Base-by-base conservation (phyloP, 164 flowering plant genomes). In the Paratinospora sagittata region DNA sequence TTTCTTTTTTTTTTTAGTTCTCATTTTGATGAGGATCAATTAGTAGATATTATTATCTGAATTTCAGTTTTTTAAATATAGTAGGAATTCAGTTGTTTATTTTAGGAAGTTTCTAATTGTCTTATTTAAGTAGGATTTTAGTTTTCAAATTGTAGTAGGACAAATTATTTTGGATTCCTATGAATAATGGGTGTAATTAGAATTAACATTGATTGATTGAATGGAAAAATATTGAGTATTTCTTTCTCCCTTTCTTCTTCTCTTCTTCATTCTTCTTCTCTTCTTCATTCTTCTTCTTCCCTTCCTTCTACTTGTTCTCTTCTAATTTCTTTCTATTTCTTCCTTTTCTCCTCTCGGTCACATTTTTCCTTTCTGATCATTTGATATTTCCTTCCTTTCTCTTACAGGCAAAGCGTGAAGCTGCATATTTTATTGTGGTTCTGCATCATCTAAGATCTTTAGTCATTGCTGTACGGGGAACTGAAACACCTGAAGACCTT, bases 401-500 rank as follows among this genome's bases (percentile, higher is more conserved):
- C 62, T 71, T 63, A 24, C 81, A 88, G 95, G 83, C 67, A 60
- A 88, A 81, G 70, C 83, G 91, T 76, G 81, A 91, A 81, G 97
- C 97, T 69, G 88, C 97, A 57, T 91, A 91, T 73, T 91, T 89
- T 63, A 37, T 89, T 72, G 81, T 88, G 75, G 90, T 86, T 76
- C 79, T 85, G 41, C 97, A 91, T 83, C 82, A 88, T 72, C 52
- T 84, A 9, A 80, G 78, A 70, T 78, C 86, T 65, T 82, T 90
- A 52, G 88, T 88, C 26, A 86, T 90, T 76, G 80, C 92, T 78
- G 89, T 92, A 33, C 88, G 96, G 65, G 97, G 97, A 80, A 92
- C 97, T 70, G 97, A 90, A 81, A 92, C 92, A 27, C 94, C 96
- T 41, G 97, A 92, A 80, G 97, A 92, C 79, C 92, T 92, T 58